Evolutionary conservation across 176 grass and related monocot genomes (phyloP), one percentile per base, ranked within the genome.

Genomic region (Oryza meridionalis): DNA sequence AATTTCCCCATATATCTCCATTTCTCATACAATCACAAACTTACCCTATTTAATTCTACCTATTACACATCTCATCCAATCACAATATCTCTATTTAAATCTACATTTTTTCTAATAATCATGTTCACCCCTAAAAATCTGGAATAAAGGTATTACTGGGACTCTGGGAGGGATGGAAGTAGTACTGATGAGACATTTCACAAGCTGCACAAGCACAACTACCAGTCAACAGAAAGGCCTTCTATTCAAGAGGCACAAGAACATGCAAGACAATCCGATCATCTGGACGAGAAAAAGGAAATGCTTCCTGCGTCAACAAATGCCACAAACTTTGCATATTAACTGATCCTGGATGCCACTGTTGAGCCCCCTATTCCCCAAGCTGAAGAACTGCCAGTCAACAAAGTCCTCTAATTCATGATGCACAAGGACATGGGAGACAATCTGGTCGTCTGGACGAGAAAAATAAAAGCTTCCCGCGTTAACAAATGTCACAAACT

Each of bases 311-410:
- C 7, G 27, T 50, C 10, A 43, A 33, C 59, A 83, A 66, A 84
- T 9, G 69, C 14, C 22, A 24, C 77, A 75, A 86, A 75, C 45
- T 24, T 6, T 64, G 47, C 27, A 79, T 13, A 68, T 73, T 86
- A 86, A 31, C 74, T 26, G 61, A 66, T 45, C 69, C 58, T 46
- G 61, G 75, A 22, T 40, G 38, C 7, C 38, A 9, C 38, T 40
- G 38, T 40, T 8, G 38, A 40, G 38, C 38, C 38, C 7, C 38
- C 6, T 13, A 5, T 35, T 15, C 8, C 65, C 35, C 31, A 42
- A 21, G 10, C 53, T 49, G 12, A 9, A 21, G 7, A 70, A 70
- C 35, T 40, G 5, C 19, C 58, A 61, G 7, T 61, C 58, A 61
- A 61, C 58, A 61, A 22, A 61, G 53, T 19, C 19, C 21, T 19